phyloP scores from a whole-genome alignment of 2,329 filamentous ascomycete genomes.

The Endothia cerciana region DNA sequence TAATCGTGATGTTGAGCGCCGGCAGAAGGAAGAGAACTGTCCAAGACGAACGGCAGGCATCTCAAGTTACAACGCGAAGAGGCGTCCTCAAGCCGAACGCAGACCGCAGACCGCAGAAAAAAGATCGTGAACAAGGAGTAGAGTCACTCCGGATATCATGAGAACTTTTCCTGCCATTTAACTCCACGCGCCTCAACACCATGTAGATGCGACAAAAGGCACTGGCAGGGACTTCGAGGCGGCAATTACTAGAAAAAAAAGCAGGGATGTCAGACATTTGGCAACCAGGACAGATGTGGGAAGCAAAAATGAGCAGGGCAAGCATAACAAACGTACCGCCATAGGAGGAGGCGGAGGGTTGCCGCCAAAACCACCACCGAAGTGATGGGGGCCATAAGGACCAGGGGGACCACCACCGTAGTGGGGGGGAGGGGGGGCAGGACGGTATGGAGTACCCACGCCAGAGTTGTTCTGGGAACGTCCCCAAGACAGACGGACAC shows the following conservation, averaged over 20 bases:
- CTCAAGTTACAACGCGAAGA: conserved; percentile 13
- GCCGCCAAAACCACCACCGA: conserved; percentile 41
- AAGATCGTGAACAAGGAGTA: conserved; percentile 27
- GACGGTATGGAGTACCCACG: conserved; percentile 94
- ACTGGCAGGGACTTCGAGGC: conserved; percentile 27
- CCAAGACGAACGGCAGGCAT: background rate
- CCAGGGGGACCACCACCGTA: conserved; percentile 50
- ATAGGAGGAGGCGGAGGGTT: conserved; percentile 29
- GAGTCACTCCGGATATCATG: conserved; percentile 28
- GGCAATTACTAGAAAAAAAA: conserved; percentile 21
- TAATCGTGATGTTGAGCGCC: conserved; percentile 8
- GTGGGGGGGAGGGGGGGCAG: conserved; percentile 72
- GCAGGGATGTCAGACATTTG: conserved; percentile 2
- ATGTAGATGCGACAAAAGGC: conserved; percentile 30
- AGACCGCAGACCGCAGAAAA: conserved; percentile 26
- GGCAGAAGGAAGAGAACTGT: conserved; percentile 5
- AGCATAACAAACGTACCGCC: conserved; percentile 26
- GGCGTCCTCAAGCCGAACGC: conserved; percentile 27
- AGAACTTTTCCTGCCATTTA: conserved; percentile 30
- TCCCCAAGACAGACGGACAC: conserved; percentile 96
- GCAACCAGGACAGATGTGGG: background rate
- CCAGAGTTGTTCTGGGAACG: conserved; percentile 99
- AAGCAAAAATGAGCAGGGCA: conserved; percentile 13
- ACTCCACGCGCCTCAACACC: conserved; percentile 30
- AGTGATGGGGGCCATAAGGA: conserved; percentile 51